Conservation (phyloP, 345 rosid genomes). For the Raphanus raphanistrum region DNA sequence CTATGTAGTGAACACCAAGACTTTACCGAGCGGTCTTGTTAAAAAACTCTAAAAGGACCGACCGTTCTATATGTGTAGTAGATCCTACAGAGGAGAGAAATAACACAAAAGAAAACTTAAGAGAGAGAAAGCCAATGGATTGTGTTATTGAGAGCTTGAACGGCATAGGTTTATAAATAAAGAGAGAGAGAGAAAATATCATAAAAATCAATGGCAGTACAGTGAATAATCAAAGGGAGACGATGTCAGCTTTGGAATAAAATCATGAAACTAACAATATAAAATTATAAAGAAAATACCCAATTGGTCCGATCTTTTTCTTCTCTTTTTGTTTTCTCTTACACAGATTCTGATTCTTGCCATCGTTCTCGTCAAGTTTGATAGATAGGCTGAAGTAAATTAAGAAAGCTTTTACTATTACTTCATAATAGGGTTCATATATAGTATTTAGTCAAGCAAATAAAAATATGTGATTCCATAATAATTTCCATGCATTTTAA, state of each 20-base stretch:
- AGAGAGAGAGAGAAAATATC: constrained; percentile 14
- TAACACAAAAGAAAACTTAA: not conserved
- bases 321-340: constrained; percentile 39
- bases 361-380: constrained; percentile 28
- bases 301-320: constrained; percentile 13
- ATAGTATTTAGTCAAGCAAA: not conserved
- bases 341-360: constrained; percentile 38
- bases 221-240: constrained; percentile 2
- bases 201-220: not conserved
- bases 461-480: no score
- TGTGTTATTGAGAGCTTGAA: constrained; percentile 20
- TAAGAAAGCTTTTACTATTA: not conserved
- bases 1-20: not conserved
- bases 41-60: constrained; percentile 26
- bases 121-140: constrained; percentile 19
- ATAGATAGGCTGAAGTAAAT: not conserved
- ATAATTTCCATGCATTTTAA: no score
- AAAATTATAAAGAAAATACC: not conserved
- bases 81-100: not conserved
- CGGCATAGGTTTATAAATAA: constrained; percentile 19
- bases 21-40: constrained; percentile 32
- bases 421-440: not conserved
- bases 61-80: not conserved
- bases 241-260: constrained; percentile 1
- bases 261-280: not conserved